Evolutionary conservation across 2,329 filamentous ascomycete genomes (phyloP).

Genomic region (Penicillium digitatum): DNA sequence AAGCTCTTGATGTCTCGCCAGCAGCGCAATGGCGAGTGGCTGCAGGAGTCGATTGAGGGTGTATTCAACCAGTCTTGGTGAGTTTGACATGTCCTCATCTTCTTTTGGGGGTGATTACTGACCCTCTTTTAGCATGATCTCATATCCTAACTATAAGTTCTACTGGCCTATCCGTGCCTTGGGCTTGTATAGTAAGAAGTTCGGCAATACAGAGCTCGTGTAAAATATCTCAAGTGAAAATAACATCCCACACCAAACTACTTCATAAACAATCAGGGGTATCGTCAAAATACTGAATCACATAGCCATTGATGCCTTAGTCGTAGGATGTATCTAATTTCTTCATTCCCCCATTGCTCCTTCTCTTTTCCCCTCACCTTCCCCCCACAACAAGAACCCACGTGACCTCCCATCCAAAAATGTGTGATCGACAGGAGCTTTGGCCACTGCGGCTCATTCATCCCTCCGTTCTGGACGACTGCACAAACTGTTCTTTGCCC

Average conservation of each 20-base stretch:
- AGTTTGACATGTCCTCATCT: conserved; percentile 35
- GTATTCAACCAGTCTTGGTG: conserved; percentile 97
- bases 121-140: conserved; percentile 70
- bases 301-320: not conserved
- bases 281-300: too few relatives aligned
- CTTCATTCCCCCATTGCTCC: not conserved
- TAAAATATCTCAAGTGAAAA: conserved; percentile 17
- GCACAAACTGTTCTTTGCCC: not conserved
- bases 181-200: conserved; percentile 76
- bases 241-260: not conserved
- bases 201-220: conserved; percentile 59
- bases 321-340: not conserved
- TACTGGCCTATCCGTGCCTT: conserved; percentile 90
- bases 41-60: conserved; percentile 92
- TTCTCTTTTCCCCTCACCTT: not conserved
- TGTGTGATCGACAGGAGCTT: not conserved
- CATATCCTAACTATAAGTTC: conserved; percentile 98
- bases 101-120: conserved; percentile 13
- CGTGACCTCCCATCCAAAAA: not conserved
- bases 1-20: conserved; percentile 80
- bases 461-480: not conserved
- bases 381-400: not conserved
- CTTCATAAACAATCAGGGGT: not conserved
- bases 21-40: conserved; percentile 85
- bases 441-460: not conserved